These are phyloP conservation scores for Voacanga thouarsii DNA, from an alignment of 257 asterid genomes.

Conservation along the genomic window DNA sequence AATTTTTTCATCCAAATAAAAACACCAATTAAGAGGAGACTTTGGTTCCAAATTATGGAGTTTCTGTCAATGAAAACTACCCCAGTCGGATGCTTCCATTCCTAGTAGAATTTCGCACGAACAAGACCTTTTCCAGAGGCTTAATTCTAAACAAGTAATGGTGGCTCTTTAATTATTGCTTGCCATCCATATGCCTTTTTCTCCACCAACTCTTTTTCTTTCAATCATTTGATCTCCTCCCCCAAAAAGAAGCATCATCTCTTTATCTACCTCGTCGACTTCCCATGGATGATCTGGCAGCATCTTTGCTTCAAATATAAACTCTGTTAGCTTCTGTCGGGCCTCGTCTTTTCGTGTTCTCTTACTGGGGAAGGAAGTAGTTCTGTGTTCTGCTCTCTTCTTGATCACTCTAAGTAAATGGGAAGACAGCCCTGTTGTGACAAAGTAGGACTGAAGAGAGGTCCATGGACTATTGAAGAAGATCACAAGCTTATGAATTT, in stretches of 20 bases:
- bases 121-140: constrained; percentile 19
- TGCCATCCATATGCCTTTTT: constrained; percentile 30
- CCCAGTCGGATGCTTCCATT: constrained; percentile 17
- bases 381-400: neutral
- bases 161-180: constrained; percentile 27
- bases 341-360: neutral
- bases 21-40: constrained; percentile 2
- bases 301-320: constrained; percentile 12
- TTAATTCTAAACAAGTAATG: constrained; percentile 17
- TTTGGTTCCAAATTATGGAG: constrained; percentile 6
- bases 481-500: constrained; percentile 55
- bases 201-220: constrained; percentile 26
- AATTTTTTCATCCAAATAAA: neutral
- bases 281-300: constrained; percentile 7
- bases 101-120: neutral
- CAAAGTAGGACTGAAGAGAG: constrained; percentile 58
- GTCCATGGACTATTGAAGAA: constrained; percentile 76
- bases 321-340: neutral
- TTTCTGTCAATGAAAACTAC: constrained; percentile 28
- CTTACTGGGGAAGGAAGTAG: neutral
- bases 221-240: constrained; percentile 30
- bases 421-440: constrained; percentile 80
- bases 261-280: constrained; percentile 23
- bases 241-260: constrained; percentile 11
- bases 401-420: constrained; percentile 25